Evolutionary conservation across 2,329 filamentous ascomycete genomes (phyloP).

Genomic region (Penicillium sp.): DNA sequence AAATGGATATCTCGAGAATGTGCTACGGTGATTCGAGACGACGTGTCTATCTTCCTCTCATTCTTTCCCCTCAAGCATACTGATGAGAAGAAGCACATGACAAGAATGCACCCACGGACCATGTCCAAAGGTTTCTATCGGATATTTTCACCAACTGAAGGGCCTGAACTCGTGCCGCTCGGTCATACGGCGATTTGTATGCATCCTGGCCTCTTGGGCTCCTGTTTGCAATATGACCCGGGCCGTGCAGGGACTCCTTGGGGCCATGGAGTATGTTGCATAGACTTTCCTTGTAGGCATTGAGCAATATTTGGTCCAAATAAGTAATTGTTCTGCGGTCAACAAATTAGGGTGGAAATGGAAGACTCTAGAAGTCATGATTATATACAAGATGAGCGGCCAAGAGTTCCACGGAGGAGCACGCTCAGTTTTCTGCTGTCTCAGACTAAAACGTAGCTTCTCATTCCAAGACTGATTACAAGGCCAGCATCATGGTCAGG

Average conservation of each 20-base stretch:
- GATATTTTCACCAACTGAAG: neutral
- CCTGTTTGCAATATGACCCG: slow-evolving; percentile 1
- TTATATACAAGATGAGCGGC: neutral
- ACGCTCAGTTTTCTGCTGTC: neutral
- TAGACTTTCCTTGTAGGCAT: neutral
- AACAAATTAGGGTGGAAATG: neutral
- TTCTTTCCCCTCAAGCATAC: neutral
- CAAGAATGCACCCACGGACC: slow-evolving; percentile 4
- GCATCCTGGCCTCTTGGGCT: neutral
- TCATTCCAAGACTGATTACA: too few relatives aligned
- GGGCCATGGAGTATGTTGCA: neutral
- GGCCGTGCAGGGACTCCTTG: neutral
- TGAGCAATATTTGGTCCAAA: neutral
- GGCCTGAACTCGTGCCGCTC: slow-evolving; percentile 10
- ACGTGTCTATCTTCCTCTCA: neutral
- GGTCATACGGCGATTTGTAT: slow-evolving; percentile 2
- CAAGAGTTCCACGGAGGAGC: neutral
- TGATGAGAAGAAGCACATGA: neutral
- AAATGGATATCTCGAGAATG: neutral
- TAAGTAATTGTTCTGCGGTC: neutral
- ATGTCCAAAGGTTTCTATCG: slow-evolving; percentile 3
- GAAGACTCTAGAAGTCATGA: neutral
- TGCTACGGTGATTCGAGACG: neutral
- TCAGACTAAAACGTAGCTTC: neutral
- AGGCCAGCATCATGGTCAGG: too few relatives aligned